Evolutionary conservation across 2,329 filamentous ascomycete species (phyloP).

Genomic region (Verticillium nubilum): DNA sequence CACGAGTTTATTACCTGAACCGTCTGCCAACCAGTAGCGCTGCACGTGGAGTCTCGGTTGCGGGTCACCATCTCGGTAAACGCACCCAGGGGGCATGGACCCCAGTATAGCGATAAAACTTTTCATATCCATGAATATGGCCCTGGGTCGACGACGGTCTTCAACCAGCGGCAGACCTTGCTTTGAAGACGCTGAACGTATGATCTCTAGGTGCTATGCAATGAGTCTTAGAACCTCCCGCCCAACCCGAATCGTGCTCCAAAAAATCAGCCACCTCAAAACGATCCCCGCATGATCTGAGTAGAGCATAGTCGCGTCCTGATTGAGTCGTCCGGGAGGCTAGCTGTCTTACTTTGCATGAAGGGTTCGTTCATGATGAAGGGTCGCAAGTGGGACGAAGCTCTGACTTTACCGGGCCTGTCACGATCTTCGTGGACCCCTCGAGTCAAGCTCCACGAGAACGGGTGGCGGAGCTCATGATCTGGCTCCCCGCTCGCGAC

Average conservation of each 20-base stretch:
- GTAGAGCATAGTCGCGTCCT: no score
- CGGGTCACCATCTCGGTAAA: neutral
- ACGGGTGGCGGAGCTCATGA: neutral
- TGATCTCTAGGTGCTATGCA: no score
- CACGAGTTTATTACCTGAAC: neutral
- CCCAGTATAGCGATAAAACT: neutral
- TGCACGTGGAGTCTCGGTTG: neutral
- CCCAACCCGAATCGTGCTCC: no score
- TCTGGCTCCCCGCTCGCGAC: neutral
- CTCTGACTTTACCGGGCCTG: neutral
- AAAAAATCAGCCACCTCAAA: no score
- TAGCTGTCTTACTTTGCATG: neutral
- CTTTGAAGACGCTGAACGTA: no score
- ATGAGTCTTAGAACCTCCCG: no score
- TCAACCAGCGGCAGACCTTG: no score
- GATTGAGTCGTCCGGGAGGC: no score
- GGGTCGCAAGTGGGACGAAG: neutral
- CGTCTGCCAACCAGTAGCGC: neutral
- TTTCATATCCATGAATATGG: neutral
- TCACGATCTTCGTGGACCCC: neutral
- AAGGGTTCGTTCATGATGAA: neutral
- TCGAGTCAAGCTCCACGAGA: neutral
- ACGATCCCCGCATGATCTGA: no score
- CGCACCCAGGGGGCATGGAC: neutral
- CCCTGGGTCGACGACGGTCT: neutral